Conservation (phyloP, 768 basidiomycete genomes). For the Aureoboletus auriporus region DNA sequence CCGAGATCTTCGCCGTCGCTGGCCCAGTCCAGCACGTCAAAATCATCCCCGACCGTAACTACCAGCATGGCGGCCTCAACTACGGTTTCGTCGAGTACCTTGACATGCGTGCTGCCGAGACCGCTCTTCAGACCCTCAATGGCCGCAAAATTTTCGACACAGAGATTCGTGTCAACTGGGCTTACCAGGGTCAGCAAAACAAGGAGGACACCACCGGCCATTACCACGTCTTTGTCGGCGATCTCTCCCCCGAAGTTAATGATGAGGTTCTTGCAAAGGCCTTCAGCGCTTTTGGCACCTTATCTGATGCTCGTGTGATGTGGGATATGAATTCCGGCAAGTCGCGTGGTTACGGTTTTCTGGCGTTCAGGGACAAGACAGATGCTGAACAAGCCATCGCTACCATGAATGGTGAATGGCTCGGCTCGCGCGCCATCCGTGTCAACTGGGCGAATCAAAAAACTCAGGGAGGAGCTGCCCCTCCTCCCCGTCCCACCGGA, state of each 20-base stretch:
- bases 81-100: slow-evolving; percentile 99
- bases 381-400: slow-evolving; percentile 99
- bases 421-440: slow-evolving; percentile 95
- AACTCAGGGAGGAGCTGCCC: slow-evolving; percentile 62
- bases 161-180: slow-evolving; percentile 99
- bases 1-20: slow-evolving; percentile 94
- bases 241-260: slow-evolving; percentile 97
- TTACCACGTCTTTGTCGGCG: slow-evolving; percentile 99
- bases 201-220: slow-evolving; percentile 98
- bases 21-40: slow-evolving; percentile 98
- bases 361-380: slow-evolving; percentile 97
- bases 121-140: slow-evolving; percentile 96
- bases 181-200: slow-evolving; percentile 96
- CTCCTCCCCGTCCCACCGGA: slow-evolving; percentile 40
- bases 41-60: slow-evolving; percentile 99
- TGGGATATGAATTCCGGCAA: slow-evolving; percentile 99
- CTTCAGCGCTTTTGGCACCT: slow-evolving; percentile 92
- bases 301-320: slow-evolving; percentile 98
- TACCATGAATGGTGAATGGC: slow-evolving; percentile 99
- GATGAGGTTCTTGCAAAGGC: slow-evolving; percentile 96
- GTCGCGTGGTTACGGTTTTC: slow-evolving; percentile 96
- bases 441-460: slow-evolving; percentile 99
- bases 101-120: slow-evolving; percentile 98
- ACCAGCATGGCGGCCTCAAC: slow-evolving; percentile 98
- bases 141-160: slow-evolving; percentile 99